A percentile compares a stretch with the other conserved stretches of the same genome.
Evolutionary conservation across 192 early-diverging fungal species (phyloP).

Genomic region (Coemansia sp.): DNA sequence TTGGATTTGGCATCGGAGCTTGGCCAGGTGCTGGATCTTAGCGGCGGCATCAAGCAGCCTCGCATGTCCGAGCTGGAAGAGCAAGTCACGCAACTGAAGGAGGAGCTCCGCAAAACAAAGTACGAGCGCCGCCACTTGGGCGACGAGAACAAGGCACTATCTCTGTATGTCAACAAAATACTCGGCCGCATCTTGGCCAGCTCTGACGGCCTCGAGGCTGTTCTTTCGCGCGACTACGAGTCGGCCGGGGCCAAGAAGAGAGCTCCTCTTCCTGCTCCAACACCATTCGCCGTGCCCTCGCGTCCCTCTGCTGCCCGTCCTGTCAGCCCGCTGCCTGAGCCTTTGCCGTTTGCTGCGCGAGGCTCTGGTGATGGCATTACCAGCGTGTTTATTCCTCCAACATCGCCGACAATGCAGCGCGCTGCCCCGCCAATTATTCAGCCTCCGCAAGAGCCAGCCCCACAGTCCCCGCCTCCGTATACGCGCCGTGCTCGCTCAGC

Average conservation of each 20-base stretch:
- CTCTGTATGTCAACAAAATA: slow-evolving; percentile 79
- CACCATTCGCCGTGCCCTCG: slow-evolving; percentile 13
- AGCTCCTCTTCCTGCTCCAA: neutral
- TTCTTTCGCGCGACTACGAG: slow-evolving; percentile 58
- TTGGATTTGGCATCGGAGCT: slow-evolving; percentile 57
- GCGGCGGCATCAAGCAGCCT: slow-evolving; percentile 11
- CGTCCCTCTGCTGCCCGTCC: slow-evolving; percentile 14
- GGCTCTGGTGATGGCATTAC: slow-evolving; percentile 56
- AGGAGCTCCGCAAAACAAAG: slow-evolving; percentile 57
- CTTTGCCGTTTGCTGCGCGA: slow-evolving; percentile 19
- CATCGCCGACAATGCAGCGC: slow-evolving; percentile 30
- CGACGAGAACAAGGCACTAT: slow-evolving; percentile 72
- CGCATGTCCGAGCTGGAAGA: slow-evolving; percentile 47
- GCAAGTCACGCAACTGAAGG: slow-evolving; percentile 42
- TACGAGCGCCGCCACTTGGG: slow-evolving; percentile 64
- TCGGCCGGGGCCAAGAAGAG: slow-evolving; percentile 16
- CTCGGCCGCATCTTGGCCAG: slow-evolving; percentile 73
- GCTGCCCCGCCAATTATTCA: neutral
- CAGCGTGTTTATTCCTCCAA: slow-evolving; percentile 55
- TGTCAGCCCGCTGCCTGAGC: slow-evolving; percentile 15
- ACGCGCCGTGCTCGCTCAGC: slow-evolving; percentile 48
- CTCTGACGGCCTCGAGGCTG: slow-evolving; percentile 53
- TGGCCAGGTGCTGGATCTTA: slow-evolving; percentile 32
- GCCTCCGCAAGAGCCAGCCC: neutral
- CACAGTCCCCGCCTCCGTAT: slow-evolving; percentile 30